Evolutionary conservation across 2,329 filamentous ascomycete genomes (phyloP), one percentile per base, ranked within the genome.

Genomic region (Ambrosiella xylebori): DNA sequence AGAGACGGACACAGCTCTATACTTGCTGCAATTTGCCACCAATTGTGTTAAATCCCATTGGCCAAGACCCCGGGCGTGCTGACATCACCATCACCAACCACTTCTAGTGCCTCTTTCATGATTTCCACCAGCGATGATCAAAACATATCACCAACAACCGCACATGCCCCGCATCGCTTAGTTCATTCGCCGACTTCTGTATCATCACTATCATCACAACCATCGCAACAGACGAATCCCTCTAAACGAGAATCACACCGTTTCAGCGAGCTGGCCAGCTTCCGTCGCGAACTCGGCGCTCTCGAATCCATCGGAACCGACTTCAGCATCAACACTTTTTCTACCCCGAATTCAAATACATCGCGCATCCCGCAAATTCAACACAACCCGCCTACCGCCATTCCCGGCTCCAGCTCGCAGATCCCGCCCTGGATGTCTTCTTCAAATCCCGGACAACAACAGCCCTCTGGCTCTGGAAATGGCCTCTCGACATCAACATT

Each of bases 231-330:
- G 6, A 41, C 52, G n/a, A 38, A 27, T 19, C 52, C 17, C 6
- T 54, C 52, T 19, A 54, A 54, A 54, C 72, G 63, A 78, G 78
- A 73, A 76, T 77, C 68, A 78, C 79, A 75, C 65, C 73, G 76
- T 63, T 68, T 77, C 66, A 78, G 75, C 71, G 81, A 84, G 66
- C 76, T 86, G 64, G 74, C 74, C 66, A 83, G 85, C 67, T 84
- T 87, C 67, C 81, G 84, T 65, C 84, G 83, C 71, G 83, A 88
- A 65, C 77, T 87, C 59, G 77, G 81, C 64, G 78, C 84, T 60
- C 74, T 87, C 65, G 82, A 87, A 62, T 77, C 78, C 39, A 74
- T 77, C 60, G 77, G 79, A 62, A 72, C 41, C 17, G 52, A 58
- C 19, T 52, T 47, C 12, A 38, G 39, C 57, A 45, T 27, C 40